Evolutionary conservation across 345 rosid genomes (phyloP), one percentile per base, ranked within the genome.

Genomic region (Populus alba): DNA sequence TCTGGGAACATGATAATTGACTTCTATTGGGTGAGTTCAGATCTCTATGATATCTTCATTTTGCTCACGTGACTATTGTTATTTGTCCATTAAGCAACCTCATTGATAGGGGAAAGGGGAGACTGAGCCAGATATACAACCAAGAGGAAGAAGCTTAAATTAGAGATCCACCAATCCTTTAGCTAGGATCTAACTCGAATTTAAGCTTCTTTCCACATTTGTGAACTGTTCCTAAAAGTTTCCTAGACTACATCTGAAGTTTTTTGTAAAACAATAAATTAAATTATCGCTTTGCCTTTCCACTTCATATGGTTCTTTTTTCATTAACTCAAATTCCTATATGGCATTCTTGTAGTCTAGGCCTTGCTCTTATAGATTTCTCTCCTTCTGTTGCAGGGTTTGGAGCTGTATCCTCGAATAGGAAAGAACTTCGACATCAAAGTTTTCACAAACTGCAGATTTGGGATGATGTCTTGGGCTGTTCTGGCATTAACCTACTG

Each of bases 391-490:
- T 76, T 86, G 76, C 87, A 97, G 99, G 99, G 99, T 59, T 92
- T 94, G 99, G 98, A 94, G 87, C 80, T 96, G 70, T 96, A 96
- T 88, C 99, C 99, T 72, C 91, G 99, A 81, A 92, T 97, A 82
- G 98, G 99, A 23, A 94, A 91, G 80, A 85, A 87, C 91, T 97
- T 97, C 66, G 97, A 97, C 89, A 91, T 97, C 86, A 97, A 97
- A 83, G 97, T 94, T 77, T 97, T 97, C 87, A 92, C 97, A 63
- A 97, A 92, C 82, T 92, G 99, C 90, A 91, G 99, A 87, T 94
- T 97, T 69, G 99, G 99, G 77, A 91, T 97, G 98, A 94, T 94
- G 97, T 90, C 97, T 66, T 97, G 99, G 98, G 98, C 98, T 71
- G 98, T 97, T 90, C 96, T 97, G 80, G 95, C 97, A 53, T 84